Evolutionary conservation across 352 stramenopile genomes (phyloP).

Genomic region (Elongisporangium senticosum): DNA sequence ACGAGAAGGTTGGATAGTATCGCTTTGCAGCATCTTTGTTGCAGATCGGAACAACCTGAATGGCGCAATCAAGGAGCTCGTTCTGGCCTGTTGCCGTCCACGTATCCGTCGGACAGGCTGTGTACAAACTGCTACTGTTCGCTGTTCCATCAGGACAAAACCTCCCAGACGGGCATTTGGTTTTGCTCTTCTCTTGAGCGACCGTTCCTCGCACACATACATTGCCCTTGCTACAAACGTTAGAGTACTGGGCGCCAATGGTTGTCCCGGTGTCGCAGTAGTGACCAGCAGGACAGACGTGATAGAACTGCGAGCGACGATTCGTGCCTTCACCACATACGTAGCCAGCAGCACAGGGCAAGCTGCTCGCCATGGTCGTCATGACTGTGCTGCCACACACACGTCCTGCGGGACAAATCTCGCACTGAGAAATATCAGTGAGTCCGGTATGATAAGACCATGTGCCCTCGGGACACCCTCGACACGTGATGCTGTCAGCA

Average conservation of each 20-base stretch:
- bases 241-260: slow-evolving; percentile 79
- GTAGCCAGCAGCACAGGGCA: slow-evolving; percentile 90
- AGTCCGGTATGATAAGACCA: slow-evolving; percentile 90
- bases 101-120: slow-evolving; percentile 89
- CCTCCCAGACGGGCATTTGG: slow-evolving; percentile 90
- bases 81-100: slow-evolving; percentile 77
- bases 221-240: slow-evolving; percentile 81
- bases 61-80: slow-evolving; percentile 84
- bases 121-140: slow-evolving; percentile 72
- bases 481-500: slow-evolving; percentile 93
- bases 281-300: slow-evolving; percentile 90
- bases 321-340: slow-evolving; percentile 93
- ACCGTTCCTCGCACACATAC: slow-evolving; percentile 89
- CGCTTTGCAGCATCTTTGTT: slow-evolving; percentile 86
- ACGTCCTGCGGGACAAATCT: slow-evolving; percentile 91
- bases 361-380: slow-evolving; percentile 73
- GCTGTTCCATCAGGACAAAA: slow-evolving; percentile 92
- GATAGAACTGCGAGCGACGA: slow-evolving; percentile 84
- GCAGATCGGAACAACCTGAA: slow-evolving; percentile 89
- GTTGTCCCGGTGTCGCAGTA: slow-evolving; percentile 86
- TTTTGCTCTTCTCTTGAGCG: slow-evolving; percentile 83
- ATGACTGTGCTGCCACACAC: slow-evolving; percentile 91
- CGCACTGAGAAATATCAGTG: slow-evolving; percentile 93
- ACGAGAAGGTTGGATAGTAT: slow-evolving; percentile 79
- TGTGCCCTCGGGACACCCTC: slow-evolving; percentile 91